These are phyloP conservation scores for Mortierella sp. DNA, from an alignment of 371 early-diverging fungal species.

Conservation along the genomic window DNA sequence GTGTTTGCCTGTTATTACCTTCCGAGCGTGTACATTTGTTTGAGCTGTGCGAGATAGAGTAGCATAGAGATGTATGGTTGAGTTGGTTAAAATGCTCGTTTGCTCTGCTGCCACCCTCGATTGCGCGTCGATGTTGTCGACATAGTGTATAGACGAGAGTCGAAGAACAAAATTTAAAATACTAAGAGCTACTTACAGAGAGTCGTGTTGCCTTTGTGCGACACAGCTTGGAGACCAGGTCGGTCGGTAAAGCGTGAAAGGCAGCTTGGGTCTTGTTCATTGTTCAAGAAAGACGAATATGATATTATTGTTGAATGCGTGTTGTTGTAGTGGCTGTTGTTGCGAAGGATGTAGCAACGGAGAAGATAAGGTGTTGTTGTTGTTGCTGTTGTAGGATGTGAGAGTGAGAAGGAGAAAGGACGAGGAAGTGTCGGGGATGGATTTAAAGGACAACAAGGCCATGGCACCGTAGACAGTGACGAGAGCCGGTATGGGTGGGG, in stretches of 20 bases:
- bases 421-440: background rate
- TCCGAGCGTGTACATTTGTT: constrained; percentile 56
- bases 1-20: constrained; percentile 24
- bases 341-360: background rate
- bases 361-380: background rate
- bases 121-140: background rate
- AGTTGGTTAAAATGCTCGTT: background rate
- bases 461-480: background rate
- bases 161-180: background rate
- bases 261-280: constrained; percentile 53
- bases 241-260: constrained; percentile 47
- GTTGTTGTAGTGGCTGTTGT: background rate
- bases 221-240: constrained; percentile 55
- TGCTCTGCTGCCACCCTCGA: background rate
- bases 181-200: constrained; percentile 31
- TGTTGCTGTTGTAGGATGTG: background rate
- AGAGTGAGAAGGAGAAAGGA: background rate
- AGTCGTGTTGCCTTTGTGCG: constrained; percentile 50
- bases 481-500: background rate
- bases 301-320: background rate
- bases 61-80: background rate
- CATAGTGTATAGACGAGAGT: background rate
- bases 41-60: constrained; percentile 22
- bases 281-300: background rate
- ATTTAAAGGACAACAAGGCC: background rate